Evolutionary conservation across 2,329 filamentous ascomycete species (phyloP).

Genomic region (Alternaria conjuncta): DNA sequence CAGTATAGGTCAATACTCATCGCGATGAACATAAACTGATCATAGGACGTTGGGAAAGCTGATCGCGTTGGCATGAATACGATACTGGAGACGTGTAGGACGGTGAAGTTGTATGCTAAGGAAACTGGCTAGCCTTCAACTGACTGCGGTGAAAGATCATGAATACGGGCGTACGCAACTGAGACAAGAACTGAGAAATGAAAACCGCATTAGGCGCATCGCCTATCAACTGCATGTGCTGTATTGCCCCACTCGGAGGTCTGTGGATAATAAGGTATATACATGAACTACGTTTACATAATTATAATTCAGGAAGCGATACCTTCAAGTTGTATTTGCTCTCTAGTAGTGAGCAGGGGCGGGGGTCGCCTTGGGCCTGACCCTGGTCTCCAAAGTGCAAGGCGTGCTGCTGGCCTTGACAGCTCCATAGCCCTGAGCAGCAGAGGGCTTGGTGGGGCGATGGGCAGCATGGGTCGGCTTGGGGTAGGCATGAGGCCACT

Average conservation of each 20-base stretch:
- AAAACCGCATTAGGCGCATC: background rate
- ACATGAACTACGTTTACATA: background rate
- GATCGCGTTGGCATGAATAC: no score
- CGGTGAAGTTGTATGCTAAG: background rate
- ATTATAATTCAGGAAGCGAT: background rate
- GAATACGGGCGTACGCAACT: no score
- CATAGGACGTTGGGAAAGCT: no score
- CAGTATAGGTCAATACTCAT: background rate
- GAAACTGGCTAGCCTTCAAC: background rate
- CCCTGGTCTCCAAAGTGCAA: conserved; percentile 30
- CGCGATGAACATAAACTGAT: no score
- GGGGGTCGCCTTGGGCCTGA: conserved; percentile 26
- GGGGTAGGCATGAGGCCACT: conserved; percentile 13
- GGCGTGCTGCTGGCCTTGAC: conserved; percentile 20
- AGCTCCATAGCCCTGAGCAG: conserved; percentile 2
- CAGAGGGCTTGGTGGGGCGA: conserved; percentile 8
- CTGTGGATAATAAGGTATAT: background rate
- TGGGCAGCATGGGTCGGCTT: conserved; percentile 6
- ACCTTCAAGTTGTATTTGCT: background rate
- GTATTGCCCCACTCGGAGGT: background rate
- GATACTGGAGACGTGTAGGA: no score
- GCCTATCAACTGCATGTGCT: background rate
- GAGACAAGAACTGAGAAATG: no score
- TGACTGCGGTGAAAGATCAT: background rate
- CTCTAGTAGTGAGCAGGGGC: conserved; percentile 7